Conservation (phyloP, 2,329 filamentous ascomycete species). For the Xylaria sp. region DNA sequence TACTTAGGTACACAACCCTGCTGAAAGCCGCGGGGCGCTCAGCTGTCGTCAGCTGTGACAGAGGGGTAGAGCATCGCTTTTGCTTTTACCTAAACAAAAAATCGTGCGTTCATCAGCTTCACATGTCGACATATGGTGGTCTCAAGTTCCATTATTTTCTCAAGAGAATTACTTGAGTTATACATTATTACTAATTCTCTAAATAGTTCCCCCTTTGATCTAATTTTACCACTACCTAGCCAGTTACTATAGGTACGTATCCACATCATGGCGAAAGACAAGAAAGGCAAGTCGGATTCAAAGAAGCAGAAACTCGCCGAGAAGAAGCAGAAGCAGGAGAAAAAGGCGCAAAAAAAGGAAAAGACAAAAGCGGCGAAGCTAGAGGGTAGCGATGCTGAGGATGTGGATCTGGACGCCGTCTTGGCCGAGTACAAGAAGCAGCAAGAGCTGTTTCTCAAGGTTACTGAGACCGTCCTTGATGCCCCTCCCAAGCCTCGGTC, state of each 20-base stretch:
- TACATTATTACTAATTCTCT: not conserved
- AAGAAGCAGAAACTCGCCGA: slow-evolving; percentile 65
- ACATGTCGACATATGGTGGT: not conserved
- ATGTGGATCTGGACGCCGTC: slow-evolving; percentile 91
- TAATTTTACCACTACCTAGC: not conserved
- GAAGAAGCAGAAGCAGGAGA: slow-evolving; percentile 82
- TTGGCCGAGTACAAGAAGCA: slow-evolving; percentile 92
- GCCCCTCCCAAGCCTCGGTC: slow-evolving; percentile 81
- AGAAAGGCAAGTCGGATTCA: slow-evolving; percentile 56
- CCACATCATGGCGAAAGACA: slow-evolving; percentile 58
- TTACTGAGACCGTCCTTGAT: slow-evolving; percentile 81
- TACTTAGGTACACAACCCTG: slow-evolving; percentile 32
- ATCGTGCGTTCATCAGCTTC: not conserved
- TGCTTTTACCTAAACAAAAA: not conserved
- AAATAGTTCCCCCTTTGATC: not conserved
- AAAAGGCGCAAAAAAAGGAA: slow-evolving; percentile 88
- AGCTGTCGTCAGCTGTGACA: slow-evolving; percentile 33
- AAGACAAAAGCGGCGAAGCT: slow-evolving; percentile 76
- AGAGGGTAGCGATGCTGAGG: slow-evolving; percentile 88
- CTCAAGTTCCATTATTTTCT: slow-evolving; percentile 1
- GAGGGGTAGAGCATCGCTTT: slow-evolving; percentile 30
- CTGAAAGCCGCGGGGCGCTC: slow-evolving; percentile 34
- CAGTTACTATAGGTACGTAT: not conserved
- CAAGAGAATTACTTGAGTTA: not conserved
- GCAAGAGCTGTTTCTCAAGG: slow-evolving; percentile 93